phyloP scores from a whole-genome alignment of 1,284 basidiomycete genomes.

The Afroboletus lepidellus region DNA sequence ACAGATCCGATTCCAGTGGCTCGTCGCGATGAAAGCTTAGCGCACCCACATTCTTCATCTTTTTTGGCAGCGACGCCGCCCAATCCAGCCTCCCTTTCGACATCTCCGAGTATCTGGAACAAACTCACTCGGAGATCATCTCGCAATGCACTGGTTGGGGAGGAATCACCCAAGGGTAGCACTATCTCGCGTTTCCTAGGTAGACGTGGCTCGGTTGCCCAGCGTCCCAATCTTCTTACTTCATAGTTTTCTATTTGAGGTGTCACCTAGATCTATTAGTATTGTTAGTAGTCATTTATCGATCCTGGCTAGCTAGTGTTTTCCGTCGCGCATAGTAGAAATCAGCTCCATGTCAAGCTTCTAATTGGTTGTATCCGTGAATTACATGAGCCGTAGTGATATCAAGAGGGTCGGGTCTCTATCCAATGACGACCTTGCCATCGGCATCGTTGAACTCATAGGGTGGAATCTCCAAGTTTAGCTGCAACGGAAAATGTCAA shows the following conservation, averaged over 20 bases:
- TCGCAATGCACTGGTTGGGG: conserved; percentile 14
- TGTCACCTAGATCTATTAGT: background rate
- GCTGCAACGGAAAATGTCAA: conserved; percentile 41
- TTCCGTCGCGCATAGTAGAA: background rate
- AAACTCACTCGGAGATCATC: conserved; percentile 21
- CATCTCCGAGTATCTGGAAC: conserved; percentile 25
- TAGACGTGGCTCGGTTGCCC: conserved; percentile 7
- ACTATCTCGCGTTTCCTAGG: conserved; percentile 24
- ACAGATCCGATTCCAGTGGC: conserved; percentile 12
- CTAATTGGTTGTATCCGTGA: conserved; percentile 25
- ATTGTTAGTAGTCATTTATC: background rate
- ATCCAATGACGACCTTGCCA: conserved; percentile 91
- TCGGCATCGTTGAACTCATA: conserved; percentile 88
- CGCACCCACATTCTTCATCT: conserved; percentile 5
- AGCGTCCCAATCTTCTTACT: conserved; percentile 3
- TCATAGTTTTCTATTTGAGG: background rate
- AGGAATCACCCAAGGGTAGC: conserved; percentile 16
- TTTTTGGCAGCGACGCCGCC: background rate
- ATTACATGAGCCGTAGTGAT: conserved; percentile 22
- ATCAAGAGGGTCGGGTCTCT: conserved; percentile 29
- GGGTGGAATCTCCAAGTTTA: conserved; percentile 91
- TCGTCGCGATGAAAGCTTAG: background rate
- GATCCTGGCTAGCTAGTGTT: background rate
- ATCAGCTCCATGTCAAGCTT: conserved; percentile 13
- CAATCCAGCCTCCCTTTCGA: conserved; percentile 6